Percentiles rank a stretch among this genome's conserved stretches.
Evolutionary conservation across 2,329 filamentous ascomycete genomes (phyloP).

Genomic region (Cytospora mali): DNA sequence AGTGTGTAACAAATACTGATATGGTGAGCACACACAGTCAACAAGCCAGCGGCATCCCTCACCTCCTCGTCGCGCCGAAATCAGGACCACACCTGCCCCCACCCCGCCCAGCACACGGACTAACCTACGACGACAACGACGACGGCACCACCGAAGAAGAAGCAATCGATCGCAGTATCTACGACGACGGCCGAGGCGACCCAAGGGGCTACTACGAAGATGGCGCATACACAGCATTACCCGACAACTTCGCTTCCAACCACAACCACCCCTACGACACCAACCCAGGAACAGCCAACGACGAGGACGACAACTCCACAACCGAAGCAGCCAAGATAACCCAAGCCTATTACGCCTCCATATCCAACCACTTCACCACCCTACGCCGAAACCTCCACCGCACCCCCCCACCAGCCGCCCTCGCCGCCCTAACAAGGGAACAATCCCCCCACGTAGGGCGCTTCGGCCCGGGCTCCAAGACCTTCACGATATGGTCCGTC

Average conservation of each 20-base stretch:
- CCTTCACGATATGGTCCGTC: constrained; percentile 54
- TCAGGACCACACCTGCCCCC: constrained; percentile 54
- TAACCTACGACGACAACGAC: constrained; percentile 37
- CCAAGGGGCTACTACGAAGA: constrained; percentile 71
- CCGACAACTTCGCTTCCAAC: constrained; percentile 40
- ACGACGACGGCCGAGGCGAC: constrained; percentile 54
- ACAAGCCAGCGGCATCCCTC: constrained; percentile 74
- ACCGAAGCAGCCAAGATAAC: constrained; percentile 49
- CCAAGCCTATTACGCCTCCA: constrained; percentile 67
- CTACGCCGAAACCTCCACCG: constrained; percentile 65
- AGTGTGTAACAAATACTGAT: constrained; percentile 45
- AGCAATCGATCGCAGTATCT: constrained; percentile 46
- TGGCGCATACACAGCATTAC: constrained; percentile 73
- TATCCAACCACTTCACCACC: constrained; percentile 65
- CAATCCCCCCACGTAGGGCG: constrained; percentile 49
- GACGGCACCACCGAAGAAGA: constrained; percentile 36
- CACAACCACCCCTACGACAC: constrained; percentile 35
- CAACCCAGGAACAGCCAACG: constrained; percentile 34
- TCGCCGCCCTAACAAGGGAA: constrained; percentile 49
- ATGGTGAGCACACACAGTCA: constrained; percentile 61
- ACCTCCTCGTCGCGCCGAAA: constrained; percentile 67
- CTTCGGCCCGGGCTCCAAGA: constrained; percentile 54
- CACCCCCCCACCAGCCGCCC: constrained; percentile 53
- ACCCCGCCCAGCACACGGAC: constrained; percentile 37
- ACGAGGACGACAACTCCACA: constrained; percentile 33